These are phyloP conservation scores for Pyrenopolyporus hunteri DNA, from an alignment of 495 filamentous ascomycete genomes.

Conservation along the genomic window DNA sequence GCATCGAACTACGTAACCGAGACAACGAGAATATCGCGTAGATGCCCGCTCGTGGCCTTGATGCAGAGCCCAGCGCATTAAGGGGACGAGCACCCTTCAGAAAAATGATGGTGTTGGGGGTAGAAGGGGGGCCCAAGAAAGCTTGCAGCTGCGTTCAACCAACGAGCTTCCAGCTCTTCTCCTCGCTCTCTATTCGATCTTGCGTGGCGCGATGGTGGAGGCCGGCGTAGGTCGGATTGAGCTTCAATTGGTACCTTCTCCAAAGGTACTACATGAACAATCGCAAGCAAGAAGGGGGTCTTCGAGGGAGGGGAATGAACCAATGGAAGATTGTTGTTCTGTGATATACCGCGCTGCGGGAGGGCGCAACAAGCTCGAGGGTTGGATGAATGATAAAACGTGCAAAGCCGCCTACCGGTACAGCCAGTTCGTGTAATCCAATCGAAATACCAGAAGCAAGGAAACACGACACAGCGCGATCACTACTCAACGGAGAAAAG, in stretches of 20 bases:
- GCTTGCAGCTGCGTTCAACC: conserved; percentile 25
- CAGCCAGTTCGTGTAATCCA: neutral
- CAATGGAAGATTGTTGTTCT: conserved; percentile 21
- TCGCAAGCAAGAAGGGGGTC: neutral
- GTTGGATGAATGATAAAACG: neutral
- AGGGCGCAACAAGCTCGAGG: conserved; percentile 19
- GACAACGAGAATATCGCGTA: conserved; percentile 6
- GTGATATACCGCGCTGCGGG: conserved; percentile 29
- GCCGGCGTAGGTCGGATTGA: conserved; percentile 22
- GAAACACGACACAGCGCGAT: conserved; percentile 1
- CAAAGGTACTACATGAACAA: conserved; percentile 19
- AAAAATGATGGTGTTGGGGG: conserved; percentile 3
- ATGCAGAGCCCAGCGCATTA: conserved; percentile 12
- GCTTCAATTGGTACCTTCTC: conserved; percentile 18
- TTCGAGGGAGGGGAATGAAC: neutral
- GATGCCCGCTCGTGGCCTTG: neutral
- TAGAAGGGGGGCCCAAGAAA: conserved; percentile 16
- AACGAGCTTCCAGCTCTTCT: conserved; percentile 32
- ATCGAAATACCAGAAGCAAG: conserved; percentile 1
- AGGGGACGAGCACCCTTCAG: conserved; percentile 7
- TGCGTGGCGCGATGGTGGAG: conserved; percentile 18
- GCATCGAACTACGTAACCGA: neutral
- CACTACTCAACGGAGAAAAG: neutral
- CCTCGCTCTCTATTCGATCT: conserved; percentile 16
- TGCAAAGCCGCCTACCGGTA: neutral